phyloP scores from a whole-genome alignment of 1,284 basidiomycete genomes.

The Cutaneotrichosporon spelunceum region DNA sequence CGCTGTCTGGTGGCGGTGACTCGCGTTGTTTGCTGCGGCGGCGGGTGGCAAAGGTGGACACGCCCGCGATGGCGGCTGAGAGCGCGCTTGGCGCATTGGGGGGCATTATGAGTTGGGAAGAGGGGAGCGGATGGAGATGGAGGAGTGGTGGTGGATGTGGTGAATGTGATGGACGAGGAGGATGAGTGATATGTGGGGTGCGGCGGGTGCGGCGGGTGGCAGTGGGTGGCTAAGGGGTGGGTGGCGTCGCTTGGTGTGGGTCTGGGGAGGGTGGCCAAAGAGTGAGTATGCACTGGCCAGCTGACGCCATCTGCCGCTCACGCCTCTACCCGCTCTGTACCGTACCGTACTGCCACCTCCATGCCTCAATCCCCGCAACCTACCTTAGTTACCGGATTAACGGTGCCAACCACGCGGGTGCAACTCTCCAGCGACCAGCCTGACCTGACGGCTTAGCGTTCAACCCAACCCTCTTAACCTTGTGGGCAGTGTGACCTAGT shows the following conservation, averaged over 20 bases:
- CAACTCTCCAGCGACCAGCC: no score
- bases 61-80: constrained; percentile 16
- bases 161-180: background rate
- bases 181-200: background rate
- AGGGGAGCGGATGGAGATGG: background rate
- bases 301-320: constrained; percentile 8
- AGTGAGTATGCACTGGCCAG: background rate
- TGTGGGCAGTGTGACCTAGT: background rate
- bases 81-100: constrained; percentile 13
- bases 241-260: no score
- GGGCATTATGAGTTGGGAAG: background rate
- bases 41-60: constrained; percentile 22
- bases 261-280: no score
- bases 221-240: no score
- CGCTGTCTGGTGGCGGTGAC: constrained; percentile 21
- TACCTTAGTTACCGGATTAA: no score
- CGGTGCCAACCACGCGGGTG: no score
- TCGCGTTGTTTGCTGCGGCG: constrained; percentile 9
- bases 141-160: background rate
- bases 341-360: no score
- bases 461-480: background rate
- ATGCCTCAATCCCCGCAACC: no score
- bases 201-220: background rate
- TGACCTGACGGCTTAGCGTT: no score
- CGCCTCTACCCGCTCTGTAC: no score